Conservation (phyloP, 148 eudicot genomes). For the Diospyros kaki region DNA sequence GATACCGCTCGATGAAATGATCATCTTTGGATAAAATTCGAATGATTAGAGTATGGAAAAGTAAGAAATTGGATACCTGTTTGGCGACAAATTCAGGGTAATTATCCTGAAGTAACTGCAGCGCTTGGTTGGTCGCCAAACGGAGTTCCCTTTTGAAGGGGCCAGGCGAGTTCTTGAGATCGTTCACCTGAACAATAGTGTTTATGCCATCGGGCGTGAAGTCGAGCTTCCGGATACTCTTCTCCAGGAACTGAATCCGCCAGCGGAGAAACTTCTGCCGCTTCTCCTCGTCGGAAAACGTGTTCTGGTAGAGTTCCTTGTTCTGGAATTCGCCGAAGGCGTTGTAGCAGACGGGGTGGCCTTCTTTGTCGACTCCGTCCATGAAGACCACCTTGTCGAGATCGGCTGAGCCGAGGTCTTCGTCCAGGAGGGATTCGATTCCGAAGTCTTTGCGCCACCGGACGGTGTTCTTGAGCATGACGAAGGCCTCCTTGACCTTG, state of each 20-base stretch:
- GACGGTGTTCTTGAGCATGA: slow-evolving; percentile 66
- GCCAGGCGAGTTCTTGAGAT: slow-evolving; percentile 81
- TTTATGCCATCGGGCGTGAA: slow-evolving; percentile 60
- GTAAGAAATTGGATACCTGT: slow-evolving; percentile 67
- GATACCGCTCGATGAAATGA: neutral
- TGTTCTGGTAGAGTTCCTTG: slow-evolving; percentile 66
- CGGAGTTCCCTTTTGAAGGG: slow-evolving; percentile 79
- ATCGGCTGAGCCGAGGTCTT: slow-evolving; percentile 64
- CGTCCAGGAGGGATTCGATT: slow-evolving; percentile 53
- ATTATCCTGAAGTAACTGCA: slow-evolving; percentile 81
- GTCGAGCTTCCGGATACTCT: slow-evolving; percentile 78
- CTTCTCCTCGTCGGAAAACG: slow-evolving; percentile 68
- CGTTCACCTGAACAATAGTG: slow-evolving; percentile 79
- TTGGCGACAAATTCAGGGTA: slow-evolving; percentile 95
- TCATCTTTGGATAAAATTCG: slow-evolving; percentile 40
- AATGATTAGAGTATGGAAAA: slow-evolving; percentile 47
- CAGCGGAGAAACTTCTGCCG: slow-evolving; percentile 57
- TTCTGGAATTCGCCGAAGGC: slow-evolving; percentile 86
- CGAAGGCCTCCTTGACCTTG: slow-evolving; percentile 57
- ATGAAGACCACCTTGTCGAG: slow-evolving; percentile 75
- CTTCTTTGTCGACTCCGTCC: slow-evolving; percentile 76
- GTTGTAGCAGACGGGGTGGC: slow-evolving; percentile 90
- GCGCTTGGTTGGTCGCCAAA: slow-evolving; percentile 69
- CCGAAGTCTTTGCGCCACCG: slow-evolving; percentile 59
- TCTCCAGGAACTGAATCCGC: slow-evolving; percentile 84